Percentiles rank a stretch among this genome's conserved stretches.
Evolutionary conservation across 257 asterid species (phyloP).

Genomic region (Scutellaria galericulata): DNA sequence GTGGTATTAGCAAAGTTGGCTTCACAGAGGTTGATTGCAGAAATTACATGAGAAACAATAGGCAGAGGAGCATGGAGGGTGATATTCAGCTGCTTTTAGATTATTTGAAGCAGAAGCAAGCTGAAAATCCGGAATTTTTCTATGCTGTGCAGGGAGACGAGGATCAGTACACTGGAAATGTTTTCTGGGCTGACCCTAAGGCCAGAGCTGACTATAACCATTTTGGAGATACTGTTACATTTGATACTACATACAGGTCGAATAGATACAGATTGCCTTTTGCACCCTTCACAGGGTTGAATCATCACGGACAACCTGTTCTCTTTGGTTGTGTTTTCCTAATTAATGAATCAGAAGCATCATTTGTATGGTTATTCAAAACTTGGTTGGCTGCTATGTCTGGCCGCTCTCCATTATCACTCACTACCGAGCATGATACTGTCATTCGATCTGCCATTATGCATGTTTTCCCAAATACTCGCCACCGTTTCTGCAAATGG

Average conservation of each 20-base stretch:
- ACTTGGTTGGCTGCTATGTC: constrained; percentile 95
- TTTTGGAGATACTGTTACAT: constrained; percentile 94
- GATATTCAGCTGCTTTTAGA: constrained; percentile 92
- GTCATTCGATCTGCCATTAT: constrained; percentile 75
- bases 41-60: constrained; percentile 87
- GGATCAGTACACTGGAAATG: constrained; percentile 73
- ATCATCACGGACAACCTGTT: constrained; percentile 96
- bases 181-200: constrained; percentile 95
- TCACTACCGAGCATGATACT: constrained; percentile 87
- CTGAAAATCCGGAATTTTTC: constrained; percentile 72
- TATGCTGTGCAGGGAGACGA: constrained; percentile 87
- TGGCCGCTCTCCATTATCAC: constrained; percentile 70
- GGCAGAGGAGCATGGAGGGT: constrained; percentile 90
- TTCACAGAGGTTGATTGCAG: constrained; percentile 98
- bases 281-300: constrained; percentile 93
- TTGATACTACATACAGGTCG: constrained; percentile 94
- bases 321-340: constrained; percentile 94
- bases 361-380: constrained; percentile 84
- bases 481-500: constrained; percentile 98
- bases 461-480: constrained; percentile 80
- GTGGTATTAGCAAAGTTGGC: constrained; percentile 94
- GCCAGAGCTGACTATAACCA: constrained; percentile 67
- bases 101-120: constrained; percentile 82
- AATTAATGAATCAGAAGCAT: constrained; percentile 87
- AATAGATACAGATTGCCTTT: constrained; percentile 94